phyloP scores from a whole-genome alignment of 805 yeast species.

The Cyberlindnera veronae region DNA sequence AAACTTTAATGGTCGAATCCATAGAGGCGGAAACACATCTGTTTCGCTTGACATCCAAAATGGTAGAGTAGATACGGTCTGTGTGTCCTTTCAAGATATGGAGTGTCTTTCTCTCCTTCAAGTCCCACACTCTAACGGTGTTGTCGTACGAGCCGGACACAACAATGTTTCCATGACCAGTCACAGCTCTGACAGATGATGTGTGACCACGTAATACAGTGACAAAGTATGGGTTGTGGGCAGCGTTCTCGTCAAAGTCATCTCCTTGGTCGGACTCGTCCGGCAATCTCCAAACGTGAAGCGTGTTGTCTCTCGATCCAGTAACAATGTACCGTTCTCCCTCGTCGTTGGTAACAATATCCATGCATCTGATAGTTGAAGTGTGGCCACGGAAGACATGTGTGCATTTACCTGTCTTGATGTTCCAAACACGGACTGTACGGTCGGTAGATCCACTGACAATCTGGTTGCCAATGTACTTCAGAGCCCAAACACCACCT shows the following conservation, averaged over 20 bases:
- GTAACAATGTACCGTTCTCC: constrained; percentile 77
- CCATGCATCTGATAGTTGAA: constrained; percentile 89
- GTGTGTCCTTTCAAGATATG: constrained; percentile 79
- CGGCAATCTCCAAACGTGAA: constrained; percentile 85
- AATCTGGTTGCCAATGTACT: constrained; percentile 75
- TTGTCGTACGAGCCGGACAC: constrained; percentile 91
- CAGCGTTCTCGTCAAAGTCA: constrained; percentile 33
- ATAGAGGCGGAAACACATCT: constrained; percentile 88
- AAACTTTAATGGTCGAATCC: constrained; percentile 83
- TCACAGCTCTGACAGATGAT: constrained; percentile 79
- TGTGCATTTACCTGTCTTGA: constrained; percentile 78
- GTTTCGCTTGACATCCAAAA: constrained; percentile 69
- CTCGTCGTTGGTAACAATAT: constrained; percentile 66
- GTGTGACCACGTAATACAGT: constrained; percentile 72
- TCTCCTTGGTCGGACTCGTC: constrained; percentile 29
- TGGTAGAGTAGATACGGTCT: constrained; percentile 86
- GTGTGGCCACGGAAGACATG: constrained; percentile 90
- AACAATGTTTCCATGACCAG: constrained; percentile 79
- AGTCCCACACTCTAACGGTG: constrained; percentile 89
- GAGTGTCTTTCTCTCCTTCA: constrained; percentile 67
- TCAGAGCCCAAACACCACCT: constrained; percentile 99
- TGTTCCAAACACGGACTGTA: constrained; percentile 91
- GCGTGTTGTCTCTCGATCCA: constrained; percentile 81
- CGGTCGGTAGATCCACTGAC: constrained; percentile 96
- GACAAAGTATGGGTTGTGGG: constrained; percentile 57